phyloP scores from a whole-genome alignment of 129 eudicot species.

The Flaveria brownii region DNA sequence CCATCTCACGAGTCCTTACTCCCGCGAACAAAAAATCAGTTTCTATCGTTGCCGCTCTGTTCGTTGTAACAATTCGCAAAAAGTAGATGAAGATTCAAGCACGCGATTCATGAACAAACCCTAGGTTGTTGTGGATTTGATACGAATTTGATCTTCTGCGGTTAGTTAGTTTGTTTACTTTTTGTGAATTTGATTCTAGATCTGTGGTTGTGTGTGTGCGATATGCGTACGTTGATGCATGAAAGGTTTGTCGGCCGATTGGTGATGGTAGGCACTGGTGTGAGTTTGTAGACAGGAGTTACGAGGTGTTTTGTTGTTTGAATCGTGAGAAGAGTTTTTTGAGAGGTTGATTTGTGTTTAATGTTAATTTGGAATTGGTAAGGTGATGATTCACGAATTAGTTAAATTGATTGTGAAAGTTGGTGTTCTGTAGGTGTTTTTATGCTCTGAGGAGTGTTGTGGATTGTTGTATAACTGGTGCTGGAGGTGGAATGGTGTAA shows the following conservation, averaged over 20 bases:
- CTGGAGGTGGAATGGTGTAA: constrained; percentile 14
- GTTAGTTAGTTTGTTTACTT: constrained; percentile 13
- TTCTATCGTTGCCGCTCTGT: constrained; percentile 63
- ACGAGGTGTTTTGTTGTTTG: constrained; percentile 20
- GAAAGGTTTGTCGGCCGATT: constrained; percentile 10
- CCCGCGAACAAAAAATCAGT: constrained; percentile 65
- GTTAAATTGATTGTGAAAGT: background rate
- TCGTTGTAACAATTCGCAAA: constrained; percentile 29
- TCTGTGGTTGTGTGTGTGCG: constrained; percentile 23
- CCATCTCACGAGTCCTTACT: constrained; percentile 33
- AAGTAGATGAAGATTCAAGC: constrained; percentile 2
- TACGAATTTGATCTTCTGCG: constrained; percentile 18
- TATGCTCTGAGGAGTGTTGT: constrained; percentile 13
- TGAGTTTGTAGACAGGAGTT: constrained; percentile 21
- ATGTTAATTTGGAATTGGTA: background rate
- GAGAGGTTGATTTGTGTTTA: constrained; percentile 11
- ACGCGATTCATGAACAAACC: constrained; percentile 38
- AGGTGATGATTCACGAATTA: constrained; percentile 7
- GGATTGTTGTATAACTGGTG: constrained; percentile 19
- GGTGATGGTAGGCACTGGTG: constrained; percentile 9
- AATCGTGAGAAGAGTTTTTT: constrained; percentile 20
- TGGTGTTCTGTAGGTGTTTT: constrained; percentile 3
- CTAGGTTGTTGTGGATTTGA: constrained; percentile 25
- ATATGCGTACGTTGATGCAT: constrained; percentile 19
- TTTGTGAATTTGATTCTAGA: constrained; percentile 30